Evolutionary conservation across 176 grass and related monocot genomes (phyloP).

Genomic region (Guadua angustifolia): DNA sequence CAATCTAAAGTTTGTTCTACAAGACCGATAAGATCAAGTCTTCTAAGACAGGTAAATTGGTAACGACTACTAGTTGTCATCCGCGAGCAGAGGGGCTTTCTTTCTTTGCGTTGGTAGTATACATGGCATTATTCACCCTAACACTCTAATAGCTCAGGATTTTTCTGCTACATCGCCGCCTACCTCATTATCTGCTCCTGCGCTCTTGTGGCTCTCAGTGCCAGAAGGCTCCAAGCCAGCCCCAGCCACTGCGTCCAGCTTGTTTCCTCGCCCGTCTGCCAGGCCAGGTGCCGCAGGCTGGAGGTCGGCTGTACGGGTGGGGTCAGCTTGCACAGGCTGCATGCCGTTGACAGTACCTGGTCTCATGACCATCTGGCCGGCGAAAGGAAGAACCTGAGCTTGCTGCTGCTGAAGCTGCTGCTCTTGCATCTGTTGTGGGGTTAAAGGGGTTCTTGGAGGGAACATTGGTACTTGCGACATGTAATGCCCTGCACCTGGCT

Average conservation of each 20-base stretch:
- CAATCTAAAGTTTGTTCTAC: slow-evolving; percentile 52
- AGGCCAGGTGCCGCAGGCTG: slow-evolving; percentile 29
- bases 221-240: slow-evolving; percentile 51
- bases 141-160: slow-evolving; percentile 34
- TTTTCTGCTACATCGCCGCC: slow-evolving; percentile 50
- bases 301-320: slow-evolving; percentile 45
- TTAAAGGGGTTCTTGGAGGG: slow-evolving; percentile 78
- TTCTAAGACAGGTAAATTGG: slow-evolving; percentile 30
- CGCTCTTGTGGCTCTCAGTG: slow-evolving; percentile 60
- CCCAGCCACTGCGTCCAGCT: slow-evolving; percentile 46
- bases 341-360: slow-evolving; percentile 67
- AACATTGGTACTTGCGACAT: slow-evolving; percentile 78
- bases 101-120: slow-evolving; percentile 50
- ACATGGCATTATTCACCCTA: slow-evolving; percentile 56
- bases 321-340: slow-evolving; percentile 65
- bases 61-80: slow-evolving; percentile 39
- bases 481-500: slow-evolving; percentile 63
- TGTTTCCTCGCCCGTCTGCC: slow-evolving; percentile 50
- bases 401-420: slow-evolving; percentile 81
- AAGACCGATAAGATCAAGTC: slow-evolving; percentile 22
- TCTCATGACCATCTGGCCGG: slow-evolving; percentile 74
- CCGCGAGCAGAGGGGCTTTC: slow-evolving; percentile 10
- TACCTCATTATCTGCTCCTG: slow-evolving; percentile 46
- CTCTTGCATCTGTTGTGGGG: slow-evolving; percentile 78
- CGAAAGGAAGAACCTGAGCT: slow-evolving; percentile 64